Evolutionary conservation across 805 yeast genomes (phyloP), one percentile per base, ranked within the genome.

Genomic region (Ogataea zsoltii): DNA sequence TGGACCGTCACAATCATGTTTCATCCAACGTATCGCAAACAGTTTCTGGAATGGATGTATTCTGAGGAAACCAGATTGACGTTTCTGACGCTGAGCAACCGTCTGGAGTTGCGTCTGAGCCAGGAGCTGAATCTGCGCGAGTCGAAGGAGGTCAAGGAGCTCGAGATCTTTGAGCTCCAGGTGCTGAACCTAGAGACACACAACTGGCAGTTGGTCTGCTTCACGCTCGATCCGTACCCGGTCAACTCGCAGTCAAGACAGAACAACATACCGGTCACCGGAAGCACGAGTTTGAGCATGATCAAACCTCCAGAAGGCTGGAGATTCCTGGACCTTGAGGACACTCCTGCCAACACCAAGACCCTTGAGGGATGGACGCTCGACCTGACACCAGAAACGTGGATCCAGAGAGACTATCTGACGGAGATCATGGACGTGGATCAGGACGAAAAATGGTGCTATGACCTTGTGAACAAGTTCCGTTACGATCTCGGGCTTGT

Each of bases 391-490:
- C 88, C 89, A 0, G 66, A 68, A 19, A 63, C 56, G 2, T 88
- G 96, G 96, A 87, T 83, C 7, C 64, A 65, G 36, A 58, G 65
- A 2, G 74, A 78, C 42, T 67, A 76, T 41, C 65, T 84, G 12
- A 47, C 56, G 23, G 83, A 77, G 45, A 64, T 79, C 36, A 80
- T 84, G 13, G 73, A 71, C 16, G 71, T 86, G 16, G 95, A 88
- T 65, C 69, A 77, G 23, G 90, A 82, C 45, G 86, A 85, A 33
- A 88, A 88, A 63, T 88, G 96, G 96, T 92, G 87, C 15, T 88
- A 88, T 61, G 96, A 88, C 62, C 59, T 63, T 31, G 60, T 61
- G 7, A 42, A 48, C 15, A 50, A 46, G 46, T 53, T 49, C 16
- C 53, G 50, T 19, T 60, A 53, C 32, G 65, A 57, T 25, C 46